Base-by-base conservation (phyloP, 2,329 filamentous ascomycete genomes). In the Thelonectria olida region DNA sequence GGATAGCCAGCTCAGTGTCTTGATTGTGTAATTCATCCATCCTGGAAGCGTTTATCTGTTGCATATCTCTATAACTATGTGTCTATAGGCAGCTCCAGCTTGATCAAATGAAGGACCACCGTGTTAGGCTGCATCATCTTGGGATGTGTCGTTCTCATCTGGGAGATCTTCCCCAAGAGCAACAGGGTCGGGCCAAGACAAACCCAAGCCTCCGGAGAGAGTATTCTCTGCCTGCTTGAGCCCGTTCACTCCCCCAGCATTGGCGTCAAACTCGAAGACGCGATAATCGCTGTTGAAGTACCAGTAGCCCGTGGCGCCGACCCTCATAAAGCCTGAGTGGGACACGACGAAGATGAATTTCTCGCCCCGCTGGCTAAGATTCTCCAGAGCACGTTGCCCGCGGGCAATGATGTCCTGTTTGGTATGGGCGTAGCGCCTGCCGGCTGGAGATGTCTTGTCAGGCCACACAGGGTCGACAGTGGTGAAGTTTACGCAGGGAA, bases 231-330 rank as follows among this genome's bases (percentile, higher is more conserved):
- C 82, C 73, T 89, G 84, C 48, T 68, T 73, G 19, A 88, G 60
- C 2, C 54, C 54, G 25, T 64, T 69, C 51, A 67, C 58, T 3
- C 72, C 75, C 5, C 75, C 75, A 2, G 74, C 64, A 1, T 62
- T 72, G 8, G 62, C 60, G 10, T 72, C 79, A 65, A 88, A 87
- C 17, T 85, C 81, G 67, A 90, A 90, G 27, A 90, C 77, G 12
- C 88, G 82, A 73, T 87, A 91, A 68, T 91, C 88, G 10, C 84
- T 85, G 63, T 90, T 90, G 71, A 83, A 84, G 68, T 80, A 88
- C 78, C 79, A 84, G 65, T 78, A 79, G 2, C 86, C 84, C 8
- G 80, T 82, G 7, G 90, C 82, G 8, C 82, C 86, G 3, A 80
- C 73, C n/a, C 88, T 78, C 63, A 91, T 67, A 72, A 90, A 91